phyloP scores from a whole-genome alignment of 352 stramenopile species.

The Phytopythium sindhum region DNA sequence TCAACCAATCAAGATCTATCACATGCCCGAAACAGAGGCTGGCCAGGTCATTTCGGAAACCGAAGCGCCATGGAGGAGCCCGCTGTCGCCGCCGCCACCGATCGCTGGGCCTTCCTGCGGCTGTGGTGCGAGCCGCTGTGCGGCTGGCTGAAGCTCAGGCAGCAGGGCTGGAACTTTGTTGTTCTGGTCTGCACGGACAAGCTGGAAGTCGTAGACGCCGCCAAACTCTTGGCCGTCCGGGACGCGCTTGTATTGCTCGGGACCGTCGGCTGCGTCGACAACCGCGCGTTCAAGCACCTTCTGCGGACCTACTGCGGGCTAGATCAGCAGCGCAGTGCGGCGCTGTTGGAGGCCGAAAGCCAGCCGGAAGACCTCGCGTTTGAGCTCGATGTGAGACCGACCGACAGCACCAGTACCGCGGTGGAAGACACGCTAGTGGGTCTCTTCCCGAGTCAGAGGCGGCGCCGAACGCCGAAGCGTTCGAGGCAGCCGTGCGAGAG shows the following conservation, averaged over 20 bases:
- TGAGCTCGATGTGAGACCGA: background rate
- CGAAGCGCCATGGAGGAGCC: background rate
- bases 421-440: background rate
- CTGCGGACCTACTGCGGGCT: background rate
- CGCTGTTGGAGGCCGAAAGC: background rate
- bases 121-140: background rate
- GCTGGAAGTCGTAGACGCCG: background rate
- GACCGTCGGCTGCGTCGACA: background rate
- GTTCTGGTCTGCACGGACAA: background rate
- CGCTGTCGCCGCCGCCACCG: background rate
- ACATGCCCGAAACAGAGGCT: too few relatives aligned
- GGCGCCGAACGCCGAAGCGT: background rate
- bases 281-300: background rate
- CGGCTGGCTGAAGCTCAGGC: background rate
- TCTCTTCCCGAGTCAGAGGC: background rate
- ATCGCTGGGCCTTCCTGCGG: background rate
- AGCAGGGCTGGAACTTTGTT: background rate
- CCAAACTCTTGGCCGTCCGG: background rate
- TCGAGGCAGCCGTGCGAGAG: background rate
- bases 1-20: too few relatives aligned
- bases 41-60: too few relatives aligned
- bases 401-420: too few relatives aligned
- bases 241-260: conserved; percentile 4
- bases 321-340: background rate
- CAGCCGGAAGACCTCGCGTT: background rate